Evolutionary conservation across 2,329 filamentous ascomycete species (phyloP).

Genomic region (Colletotrichum somersetense): DNA sequence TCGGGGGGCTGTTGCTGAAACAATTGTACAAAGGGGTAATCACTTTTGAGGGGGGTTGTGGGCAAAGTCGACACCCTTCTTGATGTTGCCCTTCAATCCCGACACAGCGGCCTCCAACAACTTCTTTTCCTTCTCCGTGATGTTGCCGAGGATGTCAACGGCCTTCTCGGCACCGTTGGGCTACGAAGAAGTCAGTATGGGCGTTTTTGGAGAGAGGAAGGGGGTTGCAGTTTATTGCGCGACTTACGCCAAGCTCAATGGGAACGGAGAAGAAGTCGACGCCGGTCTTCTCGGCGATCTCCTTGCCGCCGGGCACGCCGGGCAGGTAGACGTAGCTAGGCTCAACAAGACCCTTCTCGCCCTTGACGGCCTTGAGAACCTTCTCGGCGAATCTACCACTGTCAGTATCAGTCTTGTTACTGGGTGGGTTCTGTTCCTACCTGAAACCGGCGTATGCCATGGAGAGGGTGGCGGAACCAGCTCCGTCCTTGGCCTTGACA

Average conservation of each 20-base stretch:
- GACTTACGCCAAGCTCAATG: conserved; percentile 91
- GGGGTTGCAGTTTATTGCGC: conserved; percentile 13
- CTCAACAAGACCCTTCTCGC: conserved; percentile 93
- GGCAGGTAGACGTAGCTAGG: conserved; percentile 96
- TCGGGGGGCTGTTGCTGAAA: conserved; percentile 23
- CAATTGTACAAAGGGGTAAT: conserved; percentile 56
- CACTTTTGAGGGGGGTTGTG: conserved; percentile 91
- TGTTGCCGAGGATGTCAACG: conserved; percentile 79
- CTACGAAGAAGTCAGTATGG: conserved; percentile 60
- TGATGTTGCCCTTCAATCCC: conserved; percentile 91
- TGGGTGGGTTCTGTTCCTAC: conserved; percentile 58
- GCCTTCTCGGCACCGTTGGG: conserved; percentile 88
- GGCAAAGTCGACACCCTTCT: conserved; percentile 92
- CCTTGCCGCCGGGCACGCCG: conserved; percentile 88
- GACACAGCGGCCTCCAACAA: conserved; percentile 81
- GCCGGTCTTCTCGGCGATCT: conserved; percentile 85
- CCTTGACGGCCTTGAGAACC: conserved; percentile 87
- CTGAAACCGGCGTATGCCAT: conserved; percentile 97
- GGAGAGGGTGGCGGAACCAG: conserved; percentile 89
- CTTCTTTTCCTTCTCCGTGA: conserved; percentile 90
- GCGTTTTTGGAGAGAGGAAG: not conserved
- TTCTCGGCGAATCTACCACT: conserved; percentile 86
- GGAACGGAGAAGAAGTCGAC: conserved; percentile 96
- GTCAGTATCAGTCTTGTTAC: conserved; percentile 43
- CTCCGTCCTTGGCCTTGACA: conserved; percentile 93